phyloP scores from a whole-genome alignment of 192 early-diverging fungal genomes.

The Coemansia sp. region DNA sequence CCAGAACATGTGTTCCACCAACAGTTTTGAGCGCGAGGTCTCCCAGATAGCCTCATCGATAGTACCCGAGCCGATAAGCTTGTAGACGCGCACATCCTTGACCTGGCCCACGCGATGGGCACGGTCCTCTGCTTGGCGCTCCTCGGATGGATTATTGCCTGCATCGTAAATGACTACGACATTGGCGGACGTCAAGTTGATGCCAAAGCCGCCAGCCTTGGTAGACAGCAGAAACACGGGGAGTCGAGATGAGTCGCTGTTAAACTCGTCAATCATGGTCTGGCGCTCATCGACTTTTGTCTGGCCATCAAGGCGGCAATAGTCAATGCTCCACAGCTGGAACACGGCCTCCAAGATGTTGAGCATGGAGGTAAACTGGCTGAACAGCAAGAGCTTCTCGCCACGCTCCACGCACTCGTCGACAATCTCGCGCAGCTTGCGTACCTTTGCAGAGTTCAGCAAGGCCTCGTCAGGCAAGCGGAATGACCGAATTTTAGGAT shows the following conservation, averaged over 20 bases:
- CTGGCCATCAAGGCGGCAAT: slow-evolving; percentile 60
- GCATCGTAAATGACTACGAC: slow-evolving; percentile 72
- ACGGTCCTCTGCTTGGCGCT: slow-evolving; percentile 80
- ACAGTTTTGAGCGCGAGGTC: slow-evolving; percentile 28
- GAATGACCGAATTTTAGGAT: slow-evolving; percentile 39
- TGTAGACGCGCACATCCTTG: slow-evolving; percentile 71
- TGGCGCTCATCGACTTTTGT: slow-evolving; percentile 69
- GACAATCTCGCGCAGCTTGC: slow-evolving; percentile 56
- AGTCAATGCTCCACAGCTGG: slow-evolving; percentile 26
- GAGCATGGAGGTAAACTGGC: slow-evolving; percentile 78
- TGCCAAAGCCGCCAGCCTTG: slow-evolving; percentile 76
- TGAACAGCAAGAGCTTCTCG: slow-evolving; percentile 71
- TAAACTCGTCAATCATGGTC: slow-evolving; percentile 74
- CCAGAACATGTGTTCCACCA: slow-evolving; percentile 50
- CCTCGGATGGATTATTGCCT: slow-evolving; percentile 88
- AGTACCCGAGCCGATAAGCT: slow-evolving; percentile 60
- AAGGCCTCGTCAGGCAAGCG: slow-evolving; percentile 52
- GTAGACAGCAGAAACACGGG: slow-evolving; percentile 72
- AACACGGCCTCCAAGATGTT: slow-evolving; percentile 78
- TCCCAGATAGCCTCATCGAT: slow-evolving; percentile 59
- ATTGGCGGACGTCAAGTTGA: slow-evolving; percentile 74
- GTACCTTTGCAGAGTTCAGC: slow-evolving; percentile 77
- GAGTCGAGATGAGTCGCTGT: slow-evolving; percentile 42
- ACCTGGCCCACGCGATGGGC: slow-evolving; percentile 85
- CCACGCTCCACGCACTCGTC: slow-evolving; percentile 27